Percentiles rank a stretch among this genome's conserved stretches.
Evolutionary conservation across 495 filamentous ascomycete species (phyloP).

Genomic region (Mytilinidion resinicola): DNA sequence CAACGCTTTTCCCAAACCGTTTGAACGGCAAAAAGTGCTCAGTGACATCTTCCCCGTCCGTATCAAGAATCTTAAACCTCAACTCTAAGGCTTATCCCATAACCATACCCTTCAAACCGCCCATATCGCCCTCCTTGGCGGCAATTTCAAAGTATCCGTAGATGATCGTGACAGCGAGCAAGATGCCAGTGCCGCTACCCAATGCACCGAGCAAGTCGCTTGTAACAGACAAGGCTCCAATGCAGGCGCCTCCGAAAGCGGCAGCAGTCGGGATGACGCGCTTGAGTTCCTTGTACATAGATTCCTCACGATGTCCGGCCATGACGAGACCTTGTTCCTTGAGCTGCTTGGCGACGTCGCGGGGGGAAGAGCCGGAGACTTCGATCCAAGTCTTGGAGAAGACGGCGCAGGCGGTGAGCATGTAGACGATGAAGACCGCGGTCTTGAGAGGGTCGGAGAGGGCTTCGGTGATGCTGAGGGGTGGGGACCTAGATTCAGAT

Average conservation of each 20-base stretch:
- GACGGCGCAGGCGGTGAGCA: slow-evolving; percentile 92
- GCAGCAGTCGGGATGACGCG: slow-evolving; percentile 96
- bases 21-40: too few relatives aligned
- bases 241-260: slow-evolving; percentile 98
- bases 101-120: slow-evolving; percentile 85
- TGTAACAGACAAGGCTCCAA: slow-evolving; percentile 91
- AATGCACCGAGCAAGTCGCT: slow-evolving; percentile 95
- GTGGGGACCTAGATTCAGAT: slow-evolving; percentile 56
- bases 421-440: slow-evolving; percentile 90
- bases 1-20: too few relatives aligned
- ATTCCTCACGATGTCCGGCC: slow-evolving; percentile 98
- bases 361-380: slow-evolving; percentile 92
- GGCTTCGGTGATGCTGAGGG: slow-evolving; percentile 93
- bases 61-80: too few relatives aligned
- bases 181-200: slow-evolving; percentile 93
- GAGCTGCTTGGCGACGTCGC: slow-evolving; percentile 98
- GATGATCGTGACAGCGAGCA: slow-evolving; percentile 99
- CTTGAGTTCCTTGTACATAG: slow-evolving; percentile 99
- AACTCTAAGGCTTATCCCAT: slow-evolving; percentile 26
- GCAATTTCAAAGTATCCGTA: slow-evolving; percentile 99
- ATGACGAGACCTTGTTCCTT: slow-evolving; percentile 99
- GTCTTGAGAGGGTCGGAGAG: slow-evolving; percentile 96
- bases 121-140: slow-evolving; percentile 93
- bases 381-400: slow-evolving; percentile 99
- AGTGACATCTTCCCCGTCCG: too few relatives aligned